Conservation (phyloP, 306 rosid species). For the Cicer yamashitae region DNA sequence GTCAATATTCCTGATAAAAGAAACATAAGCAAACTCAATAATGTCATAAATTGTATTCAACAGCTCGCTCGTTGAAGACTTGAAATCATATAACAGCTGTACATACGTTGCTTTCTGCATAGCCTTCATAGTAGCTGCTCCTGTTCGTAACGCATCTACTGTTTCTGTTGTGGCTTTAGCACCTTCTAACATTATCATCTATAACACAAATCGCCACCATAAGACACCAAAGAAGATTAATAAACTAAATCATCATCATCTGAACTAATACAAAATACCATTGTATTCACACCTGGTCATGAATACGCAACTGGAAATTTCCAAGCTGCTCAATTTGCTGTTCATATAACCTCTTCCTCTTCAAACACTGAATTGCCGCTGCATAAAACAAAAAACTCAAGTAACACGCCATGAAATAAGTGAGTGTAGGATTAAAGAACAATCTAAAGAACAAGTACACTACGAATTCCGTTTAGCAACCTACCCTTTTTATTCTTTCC, state of each 20-base stretch:
- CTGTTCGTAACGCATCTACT: constrained; percentile 93
- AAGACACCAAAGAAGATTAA: constrained; percentile 39
- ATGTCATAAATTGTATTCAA: constrained; percentile 34
- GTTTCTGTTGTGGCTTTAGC: constrained; percentile 99
- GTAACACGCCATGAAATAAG: not conserved
- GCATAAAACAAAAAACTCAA: constrained; percentile 37
- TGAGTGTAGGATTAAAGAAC: not conserved
- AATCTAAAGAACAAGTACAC: constrained; percentile 14
- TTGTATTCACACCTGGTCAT: constrained; percentile 78
- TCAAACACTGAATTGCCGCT: constrained; percentile 98
- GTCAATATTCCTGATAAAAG: constrained; percentile 76
- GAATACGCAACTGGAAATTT: constrained; percentile 95
- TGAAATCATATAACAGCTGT: not conserved
- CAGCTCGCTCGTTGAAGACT: not conserved
- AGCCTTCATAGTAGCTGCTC: constrained; percentile 98
- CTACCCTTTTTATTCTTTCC: constrained; percentile 88
- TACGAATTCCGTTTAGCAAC: constrained; percentile 9
- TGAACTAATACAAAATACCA: constrained; percentile 10
- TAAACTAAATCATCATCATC: not conserved
- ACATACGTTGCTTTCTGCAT: constrained; percentile 98
- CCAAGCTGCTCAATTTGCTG: constrained; percentile 98
- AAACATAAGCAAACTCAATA: constrained; percentile 1
- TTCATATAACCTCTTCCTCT: constrained; percentile 93
- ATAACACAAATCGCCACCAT: constrained; percentile 37
- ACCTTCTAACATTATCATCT: constrained; percentile 99